Evolutionary conservation across 306 rosid genomes (phyloP).

Genomic region (Chamaecrista fasciculata): DNA sequence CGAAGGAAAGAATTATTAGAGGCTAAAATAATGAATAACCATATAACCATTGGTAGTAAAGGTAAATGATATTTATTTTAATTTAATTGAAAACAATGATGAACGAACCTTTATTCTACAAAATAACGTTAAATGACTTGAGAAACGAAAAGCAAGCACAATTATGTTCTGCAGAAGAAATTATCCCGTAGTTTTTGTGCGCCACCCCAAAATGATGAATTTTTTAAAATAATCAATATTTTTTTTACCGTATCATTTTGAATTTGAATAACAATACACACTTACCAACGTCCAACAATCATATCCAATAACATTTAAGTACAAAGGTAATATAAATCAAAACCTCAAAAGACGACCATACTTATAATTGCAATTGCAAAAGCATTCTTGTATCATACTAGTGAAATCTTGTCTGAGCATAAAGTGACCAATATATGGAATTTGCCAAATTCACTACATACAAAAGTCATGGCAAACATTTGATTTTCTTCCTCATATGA

Average conservation of each 20-base stretch:
- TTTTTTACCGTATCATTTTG: neutral
- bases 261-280: neutral
- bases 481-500: conserved; percentile 41
- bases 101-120: no score
- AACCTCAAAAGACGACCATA: conserved; percentile 18
- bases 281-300: neutral
- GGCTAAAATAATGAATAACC: no score
- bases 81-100: no score
- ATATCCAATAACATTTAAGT: neutral
- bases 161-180: no score
- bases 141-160: no score
- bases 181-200: no score
- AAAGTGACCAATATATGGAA: conserved; percentile 19
- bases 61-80: no score
- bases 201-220: no score
- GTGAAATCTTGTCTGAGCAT: conserved; percentile 29
- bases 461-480: conserved; percentile 42
- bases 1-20: no score
- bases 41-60: no score
- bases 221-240: no score
- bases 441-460: conserved; percentile 42
- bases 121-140: no score
- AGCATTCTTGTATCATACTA: conserved; percentile 28
- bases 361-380: conserved; percentile 22
- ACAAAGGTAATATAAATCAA: neutral